Conservation (phyloP, 768 basidiomycete species). For the Galerina marginata region DNA sequence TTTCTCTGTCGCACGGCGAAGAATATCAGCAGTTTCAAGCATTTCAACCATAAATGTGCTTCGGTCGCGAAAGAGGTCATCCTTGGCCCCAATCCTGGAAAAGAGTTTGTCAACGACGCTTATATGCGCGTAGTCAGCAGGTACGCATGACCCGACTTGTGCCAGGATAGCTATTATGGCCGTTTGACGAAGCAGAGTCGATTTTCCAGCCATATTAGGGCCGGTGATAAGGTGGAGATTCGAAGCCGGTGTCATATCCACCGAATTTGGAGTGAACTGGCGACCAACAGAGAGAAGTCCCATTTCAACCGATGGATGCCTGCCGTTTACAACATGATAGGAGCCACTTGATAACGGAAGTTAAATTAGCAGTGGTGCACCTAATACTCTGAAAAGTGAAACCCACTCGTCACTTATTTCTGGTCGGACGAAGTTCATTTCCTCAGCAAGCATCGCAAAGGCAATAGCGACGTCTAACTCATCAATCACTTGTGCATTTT, state of each 20-base stretch:
- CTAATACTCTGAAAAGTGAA: not conserved
- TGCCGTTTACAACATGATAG: conserved; percentile 76
- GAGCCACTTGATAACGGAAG: conserved; percentile 43
- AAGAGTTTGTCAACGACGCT: conserved; percentile 93
- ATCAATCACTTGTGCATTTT: conserved; percentile 80
- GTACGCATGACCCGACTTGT: conserved; percentile 93
- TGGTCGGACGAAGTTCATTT: conserved; percentile 80
- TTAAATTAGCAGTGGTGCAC: not conserved
- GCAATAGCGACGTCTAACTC: conserved; percentile 86
- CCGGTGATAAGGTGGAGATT: conserved; percentile 88
- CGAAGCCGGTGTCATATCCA: conserved; percentile 61
- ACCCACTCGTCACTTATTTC: conserved; percentile 71
- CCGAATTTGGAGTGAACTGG: conserved; percentile 84
- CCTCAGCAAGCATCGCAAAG: conserved; percentile 80
- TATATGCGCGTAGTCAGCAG: conserved; percentile 78
- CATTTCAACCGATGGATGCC: conserved; percentile 93
- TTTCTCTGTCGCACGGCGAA: conserved; percentile 78
- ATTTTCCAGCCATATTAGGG: conserved; percentile 96
- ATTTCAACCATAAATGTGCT: conserved; percentile 99
- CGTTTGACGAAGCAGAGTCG: conserved; percentile 89
- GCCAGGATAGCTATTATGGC: conserved; percentile 90
- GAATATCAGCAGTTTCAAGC: conserved; percentile 92
- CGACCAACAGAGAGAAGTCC: conserved; percentile 78
- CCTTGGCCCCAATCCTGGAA: conserved; percentile 93
- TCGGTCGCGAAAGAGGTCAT: conserved; percentile 90